phyloP scores from a whole-genome alignment of 108 stramenopile species.

The Cyclostephanos tholiformis region DNA sequence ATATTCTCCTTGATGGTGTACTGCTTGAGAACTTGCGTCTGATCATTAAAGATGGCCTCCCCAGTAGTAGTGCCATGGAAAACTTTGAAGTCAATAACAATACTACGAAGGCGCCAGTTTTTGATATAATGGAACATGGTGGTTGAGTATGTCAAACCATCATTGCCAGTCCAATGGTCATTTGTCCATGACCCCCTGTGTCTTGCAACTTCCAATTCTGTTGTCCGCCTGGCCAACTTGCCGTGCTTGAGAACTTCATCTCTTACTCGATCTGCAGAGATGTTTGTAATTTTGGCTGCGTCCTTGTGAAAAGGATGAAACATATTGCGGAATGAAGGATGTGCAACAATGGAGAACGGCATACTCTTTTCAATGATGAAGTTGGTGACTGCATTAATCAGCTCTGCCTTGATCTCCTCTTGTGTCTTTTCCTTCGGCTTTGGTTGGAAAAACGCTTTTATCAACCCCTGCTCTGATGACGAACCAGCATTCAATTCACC shows the following conservation, averaged over 20 bases:
- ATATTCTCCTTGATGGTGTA: too few species aligned
- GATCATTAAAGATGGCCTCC: neutral
- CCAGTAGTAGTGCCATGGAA: too few species aligned
- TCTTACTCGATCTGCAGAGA: neutral
- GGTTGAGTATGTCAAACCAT: neutral
- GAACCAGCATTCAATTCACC: too few species aligned
- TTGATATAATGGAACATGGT: conserved; percentile 1
- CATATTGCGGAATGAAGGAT: neutral
- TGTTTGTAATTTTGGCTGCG: conserved; percentile 2
- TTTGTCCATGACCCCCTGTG: neutral
- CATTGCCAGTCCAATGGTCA: neutral
- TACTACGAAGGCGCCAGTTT: neutral
- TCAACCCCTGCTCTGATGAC: too few species aligned
- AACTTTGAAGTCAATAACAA: conserved; percentile 2
- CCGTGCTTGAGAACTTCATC: neutral
- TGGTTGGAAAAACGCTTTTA: too few species aligned
- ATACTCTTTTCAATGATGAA: neutral
- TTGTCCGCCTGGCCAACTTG: neutral
- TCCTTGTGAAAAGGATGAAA: neutral
- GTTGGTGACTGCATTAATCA: neutral
- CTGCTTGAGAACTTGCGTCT: too few species aligned
- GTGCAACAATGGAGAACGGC: neutral
- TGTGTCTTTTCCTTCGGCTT: too few species aligned
- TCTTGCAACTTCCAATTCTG: neutral
- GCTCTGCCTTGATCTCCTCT: neutral